phyloP scores from a whole-genome alignment of 2,329 filamentous ascomycete species.

The Aspergillus sp. region DNA sequence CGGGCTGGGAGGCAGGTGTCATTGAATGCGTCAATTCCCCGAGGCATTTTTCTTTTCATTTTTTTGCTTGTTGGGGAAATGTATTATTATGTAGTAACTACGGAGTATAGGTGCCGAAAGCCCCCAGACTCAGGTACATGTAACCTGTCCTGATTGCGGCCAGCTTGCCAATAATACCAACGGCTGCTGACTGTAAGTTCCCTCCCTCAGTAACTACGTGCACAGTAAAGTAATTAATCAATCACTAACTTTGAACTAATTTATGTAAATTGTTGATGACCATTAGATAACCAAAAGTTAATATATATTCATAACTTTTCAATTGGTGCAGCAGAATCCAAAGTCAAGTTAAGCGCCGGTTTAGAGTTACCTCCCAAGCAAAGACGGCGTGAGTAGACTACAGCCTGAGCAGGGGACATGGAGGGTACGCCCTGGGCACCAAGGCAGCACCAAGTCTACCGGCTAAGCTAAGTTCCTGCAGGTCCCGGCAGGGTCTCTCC shows the following conservation, averaged over 20 bases:
- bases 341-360: neutral
- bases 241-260: too few species aligned
- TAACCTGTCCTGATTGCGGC: neutral
- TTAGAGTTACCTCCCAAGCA: neutral
- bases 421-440: conserved; percentile 8
- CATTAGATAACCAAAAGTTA: neutral
- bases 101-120: neutral
- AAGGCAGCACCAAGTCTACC: conserved; percentile 13
- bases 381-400: neutral
- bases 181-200: neutral
- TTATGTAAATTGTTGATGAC: neutral
- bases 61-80: too few species aligned
- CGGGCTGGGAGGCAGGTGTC: neutral
- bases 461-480: conserved; percentile 24
- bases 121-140: neutral
- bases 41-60: too few species aligned
- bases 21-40: neutral
- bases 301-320: neutral
- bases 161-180: neutral
- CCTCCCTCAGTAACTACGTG: too few species aligned
- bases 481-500: conserved; percentile 21
- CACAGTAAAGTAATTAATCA: too few species aligned
- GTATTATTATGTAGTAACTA: too few species aligned
- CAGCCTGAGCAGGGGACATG: neutral
- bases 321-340: neutral